phyloP scores from a whole-genome alignment of 371 early-diverging fungal genomes.

The Circinella umbellata region DNA sequence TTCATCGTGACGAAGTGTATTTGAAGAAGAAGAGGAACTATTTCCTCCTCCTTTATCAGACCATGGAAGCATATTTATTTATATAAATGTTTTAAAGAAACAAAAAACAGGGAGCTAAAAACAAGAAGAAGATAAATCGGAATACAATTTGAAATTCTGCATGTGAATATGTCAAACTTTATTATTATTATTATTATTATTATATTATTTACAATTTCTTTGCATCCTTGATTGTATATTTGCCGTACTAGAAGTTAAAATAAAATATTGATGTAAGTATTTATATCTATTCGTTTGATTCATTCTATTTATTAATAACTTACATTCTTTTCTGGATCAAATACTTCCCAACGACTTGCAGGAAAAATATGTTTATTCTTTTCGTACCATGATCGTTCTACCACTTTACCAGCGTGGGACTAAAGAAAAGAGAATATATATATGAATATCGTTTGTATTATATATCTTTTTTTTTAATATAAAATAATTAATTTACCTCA shows the following conservation, averaged over 20 bases:
- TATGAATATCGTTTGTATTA: neutral
- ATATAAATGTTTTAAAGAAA: neutral
- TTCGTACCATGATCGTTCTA: conserved; percentile 94
- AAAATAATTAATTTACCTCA: conserved; percentile 44
- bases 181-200: neutral
- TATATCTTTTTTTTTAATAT: neutral
- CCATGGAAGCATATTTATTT: conserved; percentile 18
- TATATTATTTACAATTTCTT: conserved; percentile 9
- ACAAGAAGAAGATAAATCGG: neutral
- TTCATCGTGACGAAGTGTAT: conserved; percentile 10
- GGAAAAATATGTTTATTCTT: conserved; percentile 97
- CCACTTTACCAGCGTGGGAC: conserved; percentile 95
- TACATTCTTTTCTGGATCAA: conserved; percentile 85
- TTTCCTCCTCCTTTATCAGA: conserved; percentile 17
- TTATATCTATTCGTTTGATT: no score
- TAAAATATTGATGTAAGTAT: neutral
- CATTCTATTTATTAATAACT: conserved; percentile 11
- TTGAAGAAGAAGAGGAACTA: neutral
- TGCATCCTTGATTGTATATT: conserved; percentile 73
- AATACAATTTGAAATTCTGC: neutral
- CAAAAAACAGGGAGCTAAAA: neutral
- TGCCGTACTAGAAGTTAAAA: conserved; percentile 65
- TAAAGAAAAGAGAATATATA: conserved; percentile 30
- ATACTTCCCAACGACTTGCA: conserved; percentile 93
- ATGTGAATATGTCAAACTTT: conserved; percentile 2